Evolutionary conservation across 164 flowering plant species (phyloP), one percentile per base, ranked within the genome.

Genomic region (Annona squamosa): DNA sequence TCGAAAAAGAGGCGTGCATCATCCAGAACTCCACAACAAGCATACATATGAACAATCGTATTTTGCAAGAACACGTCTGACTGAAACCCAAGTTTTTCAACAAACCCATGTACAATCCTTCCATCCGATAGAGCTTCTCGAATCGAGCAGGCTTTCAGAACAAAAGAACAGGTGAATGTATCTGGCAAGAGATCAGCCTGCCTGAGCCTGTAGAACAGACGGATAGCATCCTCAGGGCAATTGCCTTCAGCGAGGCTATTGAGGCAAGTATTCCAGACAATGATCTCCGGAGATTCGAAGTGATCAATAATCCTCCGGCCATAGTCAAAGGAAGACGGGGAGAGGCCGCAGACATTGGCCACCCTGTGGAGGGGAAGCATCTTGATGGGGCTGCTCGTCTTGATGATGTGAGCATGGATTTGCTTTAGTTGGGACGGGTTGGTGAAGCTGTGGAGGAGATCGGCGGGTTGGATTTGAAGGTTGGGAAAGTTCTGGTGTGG

Each of bases 361-460:
- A 87, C 82, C 4, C 85, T 85, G 37, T 81, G 10, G 48, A 82
- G 77, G 47, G 89, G 84, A 67, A 90, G 89, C 67, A 68, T 6
- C 2, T 88, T 84, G 68, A 82, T 87, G 26, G 82, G 76, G 46
- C 76, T 48, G 72, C 77, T 79, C 74, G 89, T 77, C 80, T 89
- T 90, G 78, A 87, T 72, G 80, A 89, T 70, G 68, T 78, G 83
- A 69, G 90, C 82, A 44, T 88, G 92, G 62, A 79, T 45, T 81
- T 88, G 91, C 79, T 84, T 83, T 80, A 90, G 89, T 78, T 87
- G 91, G 26, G 75, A 82, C 63, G 88, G 86, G 2, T 86, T 52
- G 72, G 67, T 82, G 82, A 88, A 88, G 71, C 68, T 84, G 75
- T 71, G 18, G 48, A 77, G 71, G 56, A 72, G 74, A 63, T 74